These are phyloP conservation scores for Sphagnum magellanicum DNA, from an alignment of 228 moss, liverwort and hornwort species.

Conservation along the genomic window DNA sequence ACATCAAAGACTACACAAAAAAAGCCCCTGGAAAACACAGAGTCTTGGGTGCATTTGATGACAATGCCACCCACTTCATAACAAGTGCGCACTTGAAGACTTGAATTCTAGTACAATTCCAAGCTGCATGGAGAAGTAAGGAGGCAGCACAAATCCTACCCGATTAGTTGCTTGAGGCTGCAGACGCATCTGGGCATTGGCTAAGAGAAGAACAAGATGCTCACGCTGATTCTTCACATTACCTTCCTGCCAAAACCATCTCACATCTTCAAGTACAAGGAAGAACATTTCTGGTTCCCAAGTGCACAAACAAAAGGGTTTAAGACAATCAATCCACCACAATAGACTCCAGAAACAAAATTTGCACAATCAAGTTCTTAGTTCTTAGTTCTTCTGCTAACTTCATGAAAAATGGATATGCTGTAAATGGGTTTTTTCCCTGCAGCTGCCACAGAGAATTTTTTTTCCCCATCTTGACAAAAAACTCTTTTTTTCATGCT, in stretches of 20 bases:
- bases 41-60: no score
- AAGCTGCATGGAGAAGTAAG: no score
- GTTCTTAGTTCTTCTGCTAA: not conserved
- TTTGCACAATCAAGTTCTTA: not conserved
- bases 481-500: not conserved
- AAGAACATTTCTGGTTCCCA: not conserved
- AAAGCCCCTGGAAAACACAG: no score
- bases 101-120: no score
- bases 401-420: not conserved
- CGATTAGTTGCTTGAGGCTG: conserved; percentile 40
- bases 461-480: not conserved
- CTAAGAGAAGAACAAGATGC: conserved; percentile 84
- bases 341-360: not conserved
- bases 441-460: not conserved
- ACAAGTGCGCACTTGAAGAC: no score
- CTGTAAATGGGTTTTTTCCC: not conserved
- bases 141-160: conserved; percentile 23
- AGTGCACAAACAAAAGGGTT: not conserved
- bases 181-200: conserved; percentile 92
- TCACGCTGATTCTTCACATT: conserved; percentile 89
- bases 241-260: conserved; percentile 28
- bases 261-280: not conserved
- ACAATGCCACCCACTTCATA: no score
- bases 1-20: not conserved
- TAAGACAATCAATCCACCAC: not conserved